Base-by-base conservation (phyloP, 371 early-diverging fungal genomes). In the Apophysomyces sp. region DNA sequence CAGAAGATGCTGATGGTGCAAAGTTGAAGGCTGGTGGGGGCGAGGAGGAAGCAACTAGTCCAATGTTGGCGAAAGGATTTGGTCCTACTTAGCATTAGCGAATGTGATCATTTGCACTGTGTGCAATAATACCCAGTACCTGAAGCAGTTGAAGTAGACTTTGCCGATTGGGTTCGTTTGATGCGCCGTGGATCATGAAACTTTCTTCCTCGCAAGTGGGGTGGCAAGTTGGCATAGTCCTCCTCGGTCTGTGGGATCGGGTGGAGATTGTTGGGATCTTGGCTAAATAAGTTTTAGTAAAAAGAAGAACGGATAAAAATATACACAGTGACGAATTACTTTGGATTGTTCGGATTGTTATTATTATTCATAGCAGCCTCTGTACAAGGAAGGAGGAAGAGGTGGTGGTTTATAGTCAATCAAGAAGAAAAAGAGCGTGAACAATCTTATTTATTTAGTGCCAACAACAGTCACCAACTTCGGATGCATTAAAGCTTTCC, bases 151-250 rank as follows among this genome's bases (percentile, higher is more conserved):
- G 49, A 44, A 21, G 21, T 44, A 4, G 49, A 44, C 8, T 44
- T 44, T 44, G 49, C n/a, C 4, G 49, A 44, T 18, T 18, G 49
- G 0, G 49, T 44, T 2, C 49, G n/a, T 21, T 21, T 44, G n/a
- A 44, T 44, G 49, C 49, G 49, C 21, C 49, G 49, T 21, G 49
- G 49, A 44, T 44, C 49, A 44, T 44, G 49, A 21, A 44, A 44
- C 21, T 21, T 44, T 21, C 49, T n/a, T 8, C 49, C 49, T 21
- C 21, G 49, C 11, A 44, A 21, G 21, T 44, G 49, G 11, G 49
- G 21, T 21, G 49, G 49, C 24, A 44, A 21, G 9, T 44, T 44
- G 21, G 49, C 49, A 44, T 44, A 44, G 21, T 44, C 49, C 16
- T 44, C 49, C 11, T n/a, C 49, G 4, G 49, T 18, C 24, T 44